These are phyloP conservation scores for Cryptococcus hybrid DNA, from an alignment of 1,284 basidiomycete species.

Conservation along the genomic window DNA sequence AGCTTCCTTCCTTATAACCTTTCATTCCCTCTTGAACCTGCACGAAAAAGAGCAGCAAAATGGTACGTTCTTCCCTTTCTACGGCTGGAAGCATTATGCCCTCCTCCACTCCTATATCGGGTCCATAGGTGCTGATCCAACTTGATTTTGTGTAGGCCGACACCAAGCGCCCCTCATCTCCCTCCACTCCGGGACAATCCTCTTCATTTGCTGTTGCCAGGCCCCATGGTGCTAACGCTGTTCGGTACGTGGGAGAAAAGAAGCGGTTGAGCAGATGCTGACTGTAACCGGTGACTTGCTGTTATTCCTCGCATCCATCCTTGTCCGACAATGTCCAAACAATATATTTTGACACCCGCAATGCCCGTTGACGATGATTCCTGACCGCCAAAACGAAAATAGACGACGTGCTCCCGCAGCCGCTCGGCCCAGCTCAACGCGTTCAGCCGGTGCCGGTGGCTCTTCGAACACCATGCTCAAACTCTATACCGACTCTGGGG, in stretches of 20 bases:
- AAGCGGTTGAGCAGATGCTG: background rate
- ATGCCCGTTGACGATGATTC: background rate
- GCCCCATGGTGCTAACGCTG: slow-evolving; percentile 46
- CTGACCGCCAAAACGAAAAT: background rate
- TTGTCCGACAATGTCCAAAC: background rate
- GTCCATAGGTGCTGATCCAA: too few species aligned
- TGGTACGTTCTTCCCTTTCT: too few species aligned
- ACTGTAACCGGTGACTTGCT: too few species aligned
- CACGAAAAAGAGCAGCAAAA: too few species aligned
- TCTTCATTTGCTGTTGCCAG: slow-evolving; percentile 43
- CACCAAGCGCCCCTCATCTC: slow-evolving; percentile 41
- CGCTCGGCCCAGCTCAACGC: slow-evolving; percentile 78
- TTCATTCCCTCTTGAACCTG: too few species aligned
- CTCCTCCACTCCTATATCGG: too few species aligned
- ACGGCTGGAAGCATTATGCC: too few species aligned
- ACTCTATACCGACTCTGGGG: slow-evolving; percentile 93
- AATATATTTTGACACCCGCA: background rate
- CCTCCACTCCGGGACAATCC: slow-evolving; percentile 29
- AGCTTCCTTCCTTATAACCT: too few species aligned
- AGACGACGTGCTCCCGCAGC: slow-evolving; percentile 78
- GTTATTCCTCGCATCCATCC: background rate
- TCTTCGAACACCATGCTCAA: slow-evolving; percentile 98
- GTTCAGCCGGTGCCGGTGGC: slow-evolving; percentile 93
- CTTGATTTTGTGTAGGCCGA: slow-evolving; percentile 27
- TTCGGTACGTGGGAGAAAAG: slow-evolving; percentile 31